phyloP scores from a whole-genome alignment of 106 monocot species.

The Alisma plantagoaquatica region DNA sequence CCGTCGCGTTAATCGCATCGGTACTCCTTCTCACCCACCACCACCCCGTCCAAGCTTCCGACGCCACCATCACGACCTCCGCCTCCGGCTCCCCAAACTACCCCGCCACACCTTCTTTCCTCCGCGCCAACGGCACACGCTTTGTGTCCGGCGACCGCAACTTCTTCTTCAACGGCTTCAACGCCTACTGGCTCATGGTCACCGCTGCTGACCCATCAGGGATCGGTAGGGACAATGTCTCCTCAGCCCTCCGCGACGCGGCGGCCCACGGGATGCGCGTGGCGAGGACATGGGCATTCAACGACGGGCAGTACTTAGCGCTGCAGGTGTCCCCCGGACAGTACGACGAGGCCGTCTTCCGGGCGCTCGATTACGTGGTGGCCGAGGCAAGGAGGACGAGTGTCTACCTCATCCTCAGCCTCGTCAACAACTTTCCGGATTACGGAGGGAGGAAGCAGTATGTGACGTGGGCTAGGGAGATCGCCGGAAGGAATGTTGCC shows the following conservation, averaged over 20 bases:
- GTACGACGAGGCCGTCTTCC: slow-evolving; percentile 57
- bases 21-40: no score
- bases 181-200: slow-evolving; percentile 83
- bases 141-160: slow-evolving; percentile 23
- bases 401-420: slow-evolving; percentile 65
- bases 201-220: slow-evolving; percentile 12
- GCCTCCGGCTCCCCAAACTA: slow-evolving; percentile 1
- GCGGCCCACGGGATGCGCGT: slow-evolving; percentile 60
- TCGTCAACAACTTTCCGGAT: slow-evolving; percentile 68
- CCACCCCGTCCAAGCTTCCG: no score
- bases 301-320: slow-evolving; percentile 48
- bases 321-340: slow-evolving; percentile 72
- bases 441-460: slow-evolving; percentile 88
- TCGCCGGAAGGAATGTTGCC: slow-evolving; percentile 54
- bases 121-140: slow-evolving; percentile 55
- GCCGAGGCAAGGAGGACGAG: slow-evolving; percentile 81
- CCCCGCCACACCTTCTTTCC: slow-evolving; percentile 39
- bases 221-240: slow-evolving; percentile 14
- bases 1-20: no score
- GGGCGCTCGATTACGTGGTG: slow-evolving; percentile 85
- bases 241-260: slow-evolving; percentile 55
- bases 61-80: slow-evolving; percentile 47
- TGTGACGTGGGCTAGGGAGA: slow-evolving; percentile 62
- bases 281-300: slow-evolving; percentile 83
- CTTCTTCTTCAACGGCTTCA: slow-evolving; percentile 77